Evolutionary conservation across 2,329 filamentous ascomycete species (phyloP).

Genomic region (Verticillium dahliae): DNA sequence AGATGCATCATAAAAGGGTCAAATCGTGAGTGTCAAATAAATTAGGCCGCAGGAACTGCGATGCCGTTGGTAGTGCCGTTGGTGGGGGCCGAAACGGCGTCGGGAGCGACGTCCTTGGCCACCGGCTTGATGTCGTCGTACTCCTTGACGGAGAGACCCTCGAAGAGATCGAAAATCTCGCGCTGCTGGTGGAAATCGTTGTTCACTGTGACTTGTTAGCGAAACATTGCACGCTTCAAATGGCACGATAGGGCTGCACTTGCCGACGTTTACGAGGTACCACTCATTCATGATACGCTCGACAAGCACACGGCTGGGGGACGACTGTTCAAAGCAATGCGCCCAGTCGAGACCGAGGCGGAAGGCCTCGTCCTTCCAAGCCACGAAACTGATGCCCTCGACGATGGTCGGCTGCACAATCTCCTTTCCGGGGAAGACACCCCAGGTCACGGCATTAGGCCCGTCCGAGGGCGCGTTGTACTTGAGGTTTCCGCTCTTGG

Average conservation of each 20-base stretch:
- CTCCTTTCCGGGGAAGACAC: constrained; percentile 96
- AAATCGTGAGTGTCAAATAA: constrained; percentile 3
- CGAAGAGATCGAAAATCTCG: constrained; percentile 80
- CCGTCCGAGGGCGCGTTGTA: constrained; percentile 81
- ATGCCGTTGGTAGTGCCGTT: constrained; percentile 9
- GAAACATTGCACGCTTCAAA: not conserved
- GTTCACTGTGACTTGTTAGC: constrained; percentile 56
- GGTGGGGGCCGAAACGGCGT: constrained; percentile 7
- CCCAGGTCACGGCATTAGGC: constrained; percentile 98
- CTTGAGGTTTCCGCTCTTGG: constrained; percentile 67
- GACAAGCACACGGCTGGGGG: constrained; percentile 73
- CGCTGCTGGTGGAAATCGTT: constrained; percentile 89
- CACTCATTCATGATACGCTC: constrained; percentile 80
- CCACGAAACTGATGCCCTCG: constrained; percentile 93
- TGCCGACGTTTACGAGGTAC: constrained; percentile 93
- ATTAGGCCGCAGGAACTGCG: constrained; percentile 7
- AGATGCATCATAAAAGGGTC: constrained; percentile 14
- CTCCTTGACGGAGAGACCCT: constrained; percentile 62
- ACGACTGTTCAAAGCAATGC: constrained; percentile 74
- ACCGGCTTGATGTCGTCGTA: constrained; percentile 43
- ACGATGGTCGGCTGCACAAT: constrained; percentile 99
- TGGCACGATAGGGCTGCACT: constrained; percentile 22
- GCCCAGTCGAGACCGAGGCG: constrained; percentile 90
- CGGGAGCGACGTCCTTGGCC: constrained; percentile 6
- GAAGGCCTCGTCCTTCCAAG: constrained; percentile 98